A percentile compares a stretch with the other conserved stretches of the same genome.
Evolutionary conservation across 805 yeast species (phyloP).

Genomic region (Ogataea zsoltii): DNA sequence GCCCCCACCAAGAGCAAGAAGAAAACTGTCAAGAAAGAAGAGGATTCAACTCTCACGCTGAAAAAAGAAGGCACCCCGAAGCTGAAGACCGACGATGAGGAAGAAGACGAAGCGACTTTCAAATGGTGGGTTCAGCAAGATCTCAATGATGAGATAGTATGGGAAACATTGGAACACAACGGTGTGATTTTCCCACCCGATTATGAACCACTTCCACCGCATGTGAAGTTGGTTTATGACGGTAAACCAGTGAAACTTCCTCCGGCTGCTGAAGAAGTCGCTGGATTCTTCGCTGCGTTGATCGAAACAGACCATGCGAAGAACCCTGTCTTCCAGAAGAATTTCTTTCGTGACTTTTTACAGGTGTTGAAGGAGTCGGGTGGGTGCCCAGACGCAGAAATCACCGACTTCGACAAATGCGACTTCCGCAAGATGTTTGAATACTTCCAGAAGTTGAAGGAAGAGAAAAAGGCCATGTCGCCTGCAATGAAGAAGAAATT

Average conservation of each 20-base stretch:
- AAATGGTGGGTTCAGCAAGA: constrained; percentile 85
- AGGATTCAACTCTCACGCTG: background rate
- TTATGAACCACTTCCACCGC: constrained; percentile 80
- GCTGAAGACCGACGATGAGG: constrained; percentile 31
- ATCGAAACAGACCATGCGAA: constrained; percentile 84
- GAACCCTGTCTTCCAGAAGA: constrained; percentile 82
- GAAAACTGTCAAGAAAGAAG: constrained; percentile 14
- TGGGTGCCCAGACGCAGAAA: constrained; percentile 53
- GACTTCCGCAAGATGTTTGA: constrained; percentile 77
- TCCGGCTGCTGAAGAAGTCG: constrained; percentile 89
- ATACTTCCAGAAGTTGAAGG: constrained; percentile 67
- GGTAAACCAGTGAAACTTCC: constrained; percentile 77
- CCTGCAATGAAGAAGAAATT: constrained; percentile 73
- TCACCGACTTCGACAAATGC: constrained; percentile 62
- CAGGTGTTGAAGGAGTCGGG: constrained; percentile 69
- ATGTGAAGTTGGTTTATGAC: constrained; percentile 73
- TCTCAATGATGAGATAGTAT: constrained; percentile 72
- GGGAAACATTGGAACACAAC: constrained; percentile 83
- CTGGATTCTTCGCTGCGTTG: constrained; percentile 91
- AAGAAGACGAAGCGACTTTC: constrained; percentile 60
- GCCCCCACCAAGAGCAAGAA: constrained; percentile 4
- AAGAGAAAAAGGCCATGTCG: constrained; percentile 68
- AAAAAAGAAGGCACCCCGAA: constrained; percentile 23
- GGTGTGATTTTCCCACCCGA: constrained; percentile 95
- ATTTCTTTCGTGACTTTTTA: constrained; percentile 80